Evolutionary conservation across 306 rosid genomes (phyloP).

Genomic region (Sechiopsis laciniata): DNA sequence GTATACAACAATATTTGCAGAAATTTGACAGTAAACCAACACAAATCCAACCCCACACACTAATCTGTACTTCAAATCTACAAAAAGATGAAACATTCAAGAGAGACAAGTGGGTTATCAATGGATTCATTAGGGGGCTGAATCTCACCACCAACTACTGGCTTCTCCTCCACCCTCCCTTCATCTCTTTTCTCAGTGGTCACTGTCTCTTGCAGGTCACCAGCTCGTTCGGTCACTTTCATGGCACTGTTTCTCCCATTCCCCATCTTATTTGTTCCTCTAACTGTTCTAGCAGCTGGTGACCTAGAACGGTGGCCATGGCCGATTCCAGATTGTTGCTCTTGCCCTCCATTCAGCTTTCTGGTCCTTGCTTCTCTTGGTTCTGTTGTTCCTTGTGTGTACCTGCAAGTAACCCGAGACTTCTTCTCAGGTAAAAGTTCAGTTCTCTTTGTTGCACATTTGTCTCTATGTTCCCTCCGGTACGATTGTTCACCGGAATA

Average conservation of each 20-base stretch:
- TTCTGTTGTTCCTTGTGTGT: constrained; percentile 36
- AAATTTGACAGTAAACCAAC: background rate
- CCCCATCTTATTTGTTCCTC: constrained; percentile 23
- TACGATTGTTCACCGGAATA: constrained; percentile 31
- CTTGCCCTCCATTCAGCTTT: constrained; percentile 35
- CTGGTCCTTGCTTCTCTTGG: constrained; percentile 31
- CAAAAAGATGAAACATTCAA: constrained; percentile 94
- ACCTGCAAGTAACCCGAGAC: constrained; percentile 23
- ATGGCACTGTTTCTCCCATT: constrained; percentile 21
- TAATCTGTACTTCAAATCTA: constrained; percentile 26
- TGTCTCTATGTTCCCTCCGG: constrained; percentile 35
- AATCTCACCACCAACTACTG: constrained; percentile 30
- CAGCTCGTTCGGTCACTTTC: constrained; percentile 29
- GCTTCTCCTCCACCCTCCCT: constrained; percentile 26
- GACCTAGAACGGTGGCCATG: constrained; percentile 50
- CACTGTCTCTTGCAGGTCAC: constrained; percentile 24
- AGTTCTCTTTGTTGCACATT: constrained; percentile 27
- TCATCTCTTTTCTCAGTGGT: constrained; percentile 19
- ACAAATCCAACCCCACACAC: background rate
- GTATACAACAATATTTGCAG: background rate
- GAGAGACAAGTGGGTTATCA: constrained; percentile 62
- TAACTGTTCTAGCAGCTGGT: constrained; percentile 39
- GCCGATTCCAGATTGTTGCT: constrained; percentile 31
- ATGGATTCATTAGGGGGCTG: constrained; percentile 43
- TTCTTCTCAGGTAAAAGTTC: constrained; percentile 40